Percentiles rank a stretch among this genome's conserved stretches.
These are phyloP conservation scores for Quercus phellos DNA, from an alignment of 331 rosid species.

Conservation along the genomic window DNA sequence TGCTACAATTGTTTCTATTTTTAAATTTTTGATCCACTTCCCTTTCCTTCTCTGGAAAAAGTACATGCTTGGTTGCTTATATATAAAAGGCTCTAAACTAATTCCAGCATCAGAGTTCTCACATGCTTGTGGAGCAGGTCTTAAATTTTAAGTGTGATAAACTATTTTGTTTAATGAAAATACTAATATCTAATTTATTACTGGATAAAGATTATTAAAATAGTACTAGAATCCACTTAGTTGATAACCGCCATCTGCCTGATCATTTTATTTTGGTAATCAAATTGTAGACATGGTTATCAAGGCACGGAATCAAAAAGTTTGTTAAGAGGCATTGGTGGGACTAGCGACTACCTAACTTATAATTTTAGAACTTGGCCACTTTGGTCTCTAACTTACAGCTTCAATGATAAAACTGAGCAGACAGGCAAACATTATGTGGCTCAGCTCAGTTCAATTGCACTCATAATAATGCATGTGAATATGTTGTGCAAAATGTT, in stretches of 20 bases:
- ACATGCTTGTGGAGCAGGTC: background rate
- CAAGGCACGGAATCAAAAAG: background rate
- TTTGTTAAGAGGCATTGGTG: background rate
- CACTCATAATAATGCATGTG: constrained; percentile 12
- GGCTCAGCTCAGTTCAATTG: constrained; percentile 7
- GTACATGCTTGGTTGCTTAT: background rate
- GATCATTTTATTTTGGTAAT: background rate
- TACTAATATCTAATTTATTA: too few relatives aligned
- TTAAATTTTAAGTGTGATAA: background rate
- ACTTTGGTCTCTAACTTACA: background rate
- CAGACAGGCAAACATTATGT: background rate
- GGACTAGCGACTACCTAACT: background rate
- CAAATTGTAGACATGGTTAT: background rate
- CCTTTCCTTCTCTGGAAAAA: background rate
- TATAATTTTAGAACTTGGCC: background rate
- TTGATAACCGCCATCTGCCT: background rate
- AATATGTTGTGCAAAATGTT: background rate
- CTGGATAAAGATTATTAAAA: too few relatives aligned
- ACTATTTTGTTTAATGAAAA: too few relatives aligned
- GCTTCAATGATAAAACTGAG: background rate
- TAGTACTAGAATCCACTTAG: background rate
- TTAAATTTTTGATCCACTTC: background rate
- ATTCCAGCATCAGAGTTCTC: constrained; percentile 1
- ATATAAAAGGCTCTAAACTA: background rate
- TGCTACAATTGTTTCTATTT: background rate